Evolutionary conservation across 345 rosid species (phyloP).

Genomic region (Reutealis trisperma): DNA sequence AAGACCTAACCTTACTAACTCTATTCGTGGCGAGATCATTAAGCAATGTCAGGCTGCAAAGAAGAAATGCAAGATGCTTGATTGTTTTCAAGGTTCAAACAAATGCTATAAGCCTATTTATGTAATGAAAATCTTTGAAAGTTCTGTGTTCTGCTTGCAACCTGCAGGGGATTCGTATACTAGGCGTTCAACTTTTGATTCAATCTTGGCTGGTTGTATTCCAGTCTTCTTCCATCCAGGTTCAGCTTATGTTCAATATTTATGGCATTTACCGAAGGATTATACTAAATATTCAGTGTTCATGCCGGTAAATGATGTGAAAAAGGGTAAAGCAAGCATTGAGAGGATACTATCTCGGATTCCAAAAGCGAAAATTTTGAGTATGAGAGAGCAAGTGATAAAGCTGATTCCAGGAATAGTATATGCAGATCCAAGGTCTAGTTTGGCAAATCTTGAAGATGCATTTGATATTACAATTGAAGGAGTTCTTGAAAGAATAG

Average conservation of each 20-base stretch:
- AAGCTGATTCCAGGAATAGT: constrained; percentile 57
- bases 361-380: constrained; percentile 32
- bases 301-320: constrained; percentile 44
- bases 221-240: constrained; percentile 93
- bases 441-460: constrained; percentile 56
- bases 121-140: constrained; percentile 58
- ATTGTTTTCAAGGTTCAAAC: constrained; percentile 4
- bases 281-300: constrained; percentile 57
- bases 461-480: constrained; percentile 68
- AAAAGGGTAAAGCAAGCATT: constrained; percentile 47
- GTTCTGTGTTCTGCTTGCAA: constrained; percentile 69
- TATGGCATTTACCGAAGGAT: constrained; percentile 79
- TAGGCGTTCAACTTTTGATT: constrained; percentile 75
- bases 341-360: constrained; percentile 49
- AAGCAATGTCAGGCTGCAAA: constrained; percentile 61
- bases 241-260: constrained; percentile 74
- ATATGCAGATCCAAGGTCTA: constrained; percentile 59
- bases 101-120: constrained; percentile 39
- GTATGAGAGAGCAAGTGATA: constrained; percentile 65
- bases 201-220: constrained; percentile 79
- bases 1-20: constrained; percentile 50
- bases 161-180: constrained; percentile 87
- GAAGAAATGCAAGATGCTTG: constrained; percentile 56
- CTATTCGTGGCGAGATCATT: constrained; percentile 59
- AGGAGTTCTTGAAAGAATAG: constrained; percentile 66